These are phyloP conservation scores for Leccinum obscurum DNA, from an alignment of 768 basidiomycete genomes.

Conservation along the genomic window DNA sequence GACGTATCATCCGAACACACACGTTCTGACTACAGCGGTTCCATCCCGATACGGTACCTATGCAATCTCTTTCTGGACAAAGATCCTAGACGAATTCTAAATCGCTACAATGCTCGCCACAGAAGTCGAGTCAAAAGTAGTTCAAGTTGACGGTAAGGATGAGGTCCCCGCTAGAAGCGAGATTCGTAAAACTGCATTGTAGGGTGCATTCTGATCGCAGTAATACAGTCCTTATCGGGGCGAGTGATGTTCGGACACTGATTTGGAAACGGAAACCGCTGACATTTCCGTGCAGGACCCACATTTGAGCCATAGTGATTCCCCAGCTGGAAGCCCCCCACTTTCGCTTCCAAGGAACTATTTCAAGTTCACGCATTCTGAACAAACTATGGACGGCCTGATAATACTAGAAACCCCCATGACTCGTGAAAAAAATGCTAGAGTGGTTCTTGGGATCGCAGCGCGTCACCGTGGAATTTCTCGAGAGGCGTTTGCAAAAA, in stretches of 20 bases:
- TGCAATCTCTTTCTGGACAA: background rate
- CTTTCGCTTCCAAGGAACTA: background rate
- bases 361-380: background rate
- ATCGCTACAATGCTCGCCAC: background rate
- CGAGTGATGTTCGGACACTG: background rate
- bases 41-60: background rate
- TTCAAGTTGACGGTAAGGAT: background rate
- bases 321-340: background rate
- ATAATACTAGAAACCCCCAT: too few relatives aligned
- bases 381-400: background rate
- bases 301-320: background rate
- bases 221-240: background rate
- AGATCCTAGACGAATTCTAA: background rate
- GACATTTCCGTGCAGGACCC: background rate
- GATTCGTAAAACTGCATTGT: background rate
- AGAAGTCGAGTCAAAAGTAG: background rate
- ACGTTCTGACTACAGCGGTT: background rate
- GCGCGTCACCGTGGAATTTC: background rate
- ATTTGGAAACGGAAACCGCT: background rate
- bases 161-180: background rate
- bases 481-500: background rate
- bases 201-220: background rate
- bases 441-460: background rate
- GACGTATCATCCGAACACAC: background rate
- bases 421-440: too few relatives aligned